Conservation (phyloP, 768 basidiomycete genomes). For the Tylopilus vinaceipallidus region DNA sequence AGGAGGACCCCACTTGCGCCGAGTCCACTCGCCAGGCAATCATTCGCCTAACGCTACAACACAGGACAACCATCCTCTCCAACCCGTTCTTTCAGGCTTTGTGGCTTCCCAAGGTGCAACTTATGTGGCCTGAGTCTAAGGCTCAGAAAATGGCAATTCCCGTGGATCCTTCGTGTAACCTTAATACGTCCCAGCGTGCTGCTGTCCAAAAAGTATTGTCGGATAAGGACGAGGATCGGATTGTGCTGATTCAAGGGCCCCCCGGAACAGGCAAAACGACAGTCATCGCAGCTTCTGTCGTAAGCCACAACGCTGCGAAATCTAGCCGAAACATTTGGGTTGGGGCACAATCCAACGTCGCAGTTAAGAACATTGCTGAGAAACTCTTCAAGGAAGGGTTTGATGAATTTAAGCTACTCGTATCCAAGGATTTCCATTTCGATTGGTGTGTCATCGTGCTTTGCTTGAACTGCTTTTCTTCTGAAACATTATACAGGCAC, state of each 20-base stretch:
- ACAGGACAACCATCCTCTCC: constrained; percentile 10
- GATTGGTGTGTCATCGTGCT: constrained; percentile 37
- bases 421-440: constrained; percentile 45
- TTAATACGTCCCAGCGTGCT: constrained; percentile 28
- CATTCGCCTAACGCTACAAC: constrained; percentile 25
- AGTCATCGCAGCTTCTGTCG: constrained; percentile 38
- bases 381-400: constrained; percentile 37
- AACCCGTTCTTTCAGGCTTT: constrained; percentile 28
- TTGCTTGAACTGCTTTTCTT: background rate
- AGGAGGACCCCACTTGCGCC: constrained; percentile 53
- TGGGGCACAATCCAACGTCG: constrained; percentile 49
- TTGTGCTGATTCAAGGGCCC: constrained; percentile 35
- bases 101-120: constrained; percentile 23
- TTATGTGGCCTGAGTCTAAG: constrained; percentile 15
- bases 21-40: constrained; percentile 35
- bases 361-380: constrained; percentile 53
- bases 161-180: constrained; percentile 1
- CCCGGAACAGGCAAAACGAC: constrained; percentile 47
- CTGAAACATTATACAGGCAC: constrained; percentile 38
- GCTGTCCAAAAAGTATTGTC: constrained; percentile 35
- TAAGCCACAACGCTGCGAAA: constrained; percentile 17
- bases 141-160: background rate
- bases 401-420: constrained; percentile 38
- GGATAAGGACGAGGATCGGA: constrained; percentile 13
- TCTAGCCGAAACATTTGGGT: constrained; percentile 34